Base-by-base conservation (phyloP, 176 grass and related monocot species). In the Dactylis glomerata region DNA sequence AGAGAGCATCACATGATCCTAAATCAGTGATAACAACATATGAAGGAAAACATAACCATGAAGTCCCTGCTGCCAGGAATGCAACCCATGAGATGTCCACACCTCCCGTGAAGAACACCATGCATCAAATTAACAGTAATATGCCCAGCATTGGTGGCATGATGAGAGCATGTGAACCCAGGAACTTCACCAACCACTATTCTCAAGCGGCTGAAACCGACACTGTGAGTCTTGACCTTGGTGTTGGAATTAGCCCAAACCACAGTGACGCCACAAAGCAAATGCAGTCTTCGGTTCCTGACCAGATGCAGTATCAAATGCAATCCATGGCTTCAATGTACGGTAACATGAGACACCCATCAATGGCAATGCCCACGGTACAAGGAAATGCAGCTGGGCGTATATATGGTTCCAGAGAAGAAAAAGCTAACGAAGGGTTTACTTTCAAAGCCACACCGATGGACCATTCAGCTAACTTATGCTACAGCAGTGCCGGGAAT, bases 21-120 rank as follows among this genome's bases (percentile, higher is more conserved):
- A 99, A 96, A 88, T 94, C 97, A 64, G 97, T 99, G 71, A 99
- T 99, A 75, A 99, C 97, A 45, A 99, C 97, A 16, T 99, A 99
- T 46, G 97, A 99, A 86, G 97, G 97, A 47, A 99, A 99, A 76
- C 97, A 99, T 85, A 99, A 99, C 81, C 97, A 99, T 86, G 97
- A 96, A 84, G 97, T 96, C 45, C 97, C 97, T 78, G 94, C 92
- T 77, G 88, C 93, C 51, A 93, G 90, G 86, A 94, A 90, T 78
- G 84, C 87, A 54, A 87, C 57, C 49, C 90, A 95, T 45, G 93
- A 92, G 56, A 77, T 83, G 67, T 82, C 93, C 5, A 19, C 76
- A 24, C 67, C 83, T 74, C 71, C 76, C 52, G 38, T 88, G 59
- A 86, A 89, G 86, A 73, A 81, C 31, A 33, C 17, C 24, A 65